Conservation (phyloP, 345 rosid genomes). For the thale cress (Arabidopsis thaliana) region TAIR10.1 NC_003076.8:18499001-18499500, state of each 20-base stretch:
- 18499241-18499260: neutral
- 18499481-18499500: slow-evolving; percentile 26
- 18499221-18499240: slow-evolving; percentile 9
- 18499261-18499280: slow-evolving; percentile 67
- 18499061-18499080: slow-evolving; percentile 38
- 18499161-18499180: slow-evolving; percentile 60
- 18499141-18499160: slow-evolving; percentile 47
- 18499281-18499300: slow-evolving; percentile 64
- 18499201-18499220: slow-evolving; percentile 22
- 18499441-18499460: slow-evolving; percentile 25
- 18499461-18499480: neutral
- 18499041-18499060: slow-evolving; percentile 70
- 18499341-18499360: slow-evolving; percentile 6
- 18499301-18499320: slow-evolving; percentile 27
- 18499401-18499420: slow-evolving; percentile 62
- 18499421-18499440: slow-evolving; percentile 80
- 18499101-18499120: neutral
- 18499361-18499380: neutral
- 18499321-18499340: slow-evolving; percentile 43
- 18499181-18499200: slow-evolving; percentile 60
- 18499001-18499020: slow-evolving; percentile 37
- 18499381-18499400: slow-evolving; percentile 14
- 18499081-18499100: neutral
- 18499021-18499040: slow-evolving; percentile 53
- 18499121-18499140: neutral